These are phyloP conservation scores for Naematelia aurantialba DNA, from an alignment of 768 basidiomycete genomes.

Conservation along the genomic window DNA sequence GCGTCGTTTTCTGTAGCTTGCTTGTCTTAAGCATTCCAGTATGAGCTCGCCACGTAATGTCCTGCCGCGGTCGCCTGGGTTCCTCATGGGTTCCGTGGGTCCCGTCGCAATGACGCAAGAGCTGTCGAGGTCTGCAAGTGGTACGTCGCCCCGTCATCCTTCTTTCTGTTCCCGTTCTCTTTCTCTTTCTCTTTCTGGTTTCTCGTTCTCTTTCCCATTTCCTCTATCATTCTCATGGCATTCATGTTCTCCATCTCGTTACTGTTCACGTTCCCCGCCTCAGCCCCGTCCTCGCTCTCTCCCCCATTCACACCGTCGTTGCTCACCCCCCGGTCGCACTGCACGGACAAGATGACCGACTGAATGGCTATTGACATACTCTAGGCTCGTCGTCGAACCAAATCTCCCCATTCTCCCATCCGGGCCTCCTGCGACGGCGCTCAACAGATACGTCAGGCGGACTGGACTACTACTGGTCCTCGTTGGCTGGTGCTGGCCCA, in stretches of 20 bases:
- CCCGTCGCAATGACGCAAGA: neutral
- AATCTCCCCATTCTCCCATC: conserved; percentile 11
- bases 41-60: conserved; percentile 9
- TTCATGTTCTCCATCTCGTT: conserved; percentile 2
- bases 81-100: conserved; percentile 3
- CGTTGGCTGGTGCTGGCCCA: conserved; percentile 26
- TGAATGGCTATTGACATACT: neutral
- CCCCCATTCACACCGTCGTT: no score
- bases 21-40: no score
- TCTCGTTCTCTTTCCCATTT: no score
- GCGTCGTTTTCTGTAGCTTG: no score
- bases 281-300: neutral
- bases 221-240: no score
- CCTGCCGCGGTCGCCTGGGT: conserved; percentile 4
- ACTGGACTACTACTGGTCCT: conserved; percentile 39
- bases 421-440: conserved; percentile 14
- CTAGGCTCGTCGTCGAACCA: neutral
- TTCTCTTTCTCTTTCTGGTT: conserved; percentile 1
- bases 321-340: no score
- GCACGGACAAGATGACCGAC: neutral
- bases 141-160: neutral
- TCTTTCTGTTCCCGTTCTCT: no score
- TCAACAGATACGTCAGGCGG: conserved; percentile 37
- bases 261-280: no score
- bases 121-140: conserved; percentile 9